Evolutionary conservation across 2,329 filamentous ascomycete species (phyloP).

Genomic region (Emydomyces testavorans): DNA sequence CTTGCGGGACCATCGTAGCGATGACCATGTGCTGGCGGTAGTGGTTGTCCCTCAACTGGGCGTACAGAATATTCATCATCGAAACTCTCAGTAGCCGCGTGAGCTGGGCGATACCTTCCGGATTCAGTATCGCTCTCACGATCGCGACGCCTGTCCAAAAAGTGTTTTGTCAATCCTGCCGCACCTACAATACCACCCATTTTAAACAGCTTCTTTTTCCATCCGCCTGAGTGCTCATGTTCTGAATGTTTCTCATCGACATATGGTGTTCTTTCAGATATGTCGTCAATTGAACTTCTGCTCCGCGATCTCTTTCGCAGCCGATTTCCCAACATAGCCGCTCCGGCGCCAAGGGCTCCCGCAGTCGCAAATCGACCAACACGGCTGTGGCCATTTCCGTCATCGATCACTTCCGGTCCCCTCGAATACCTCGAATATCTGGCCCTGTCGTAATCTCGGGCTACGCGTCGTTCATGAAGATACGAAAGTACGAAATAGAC

Average conservation of each 20-base stretch:
- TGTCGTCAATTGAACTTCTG: constrained; percentile 33
- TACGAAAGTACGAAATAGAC: constrained; percentile 73
- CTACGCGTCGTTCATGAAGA: constrained; percentile 46
- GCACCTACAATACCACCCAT: constrained; percentile 53
- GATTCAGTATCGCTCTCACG: constrained; percentile 43
- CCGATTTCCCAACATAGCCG: constrained; percentile 40
- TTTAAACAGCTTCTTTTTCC: constrained; percentile 50
- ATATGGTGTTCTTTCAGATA: constrained; percentile 42
- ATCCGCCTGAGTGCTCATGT: constrained; percentile 40
- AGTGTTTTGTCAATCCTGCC: constrained; percentile 49
- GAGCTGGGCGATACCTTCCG: constrained; percentile 42
- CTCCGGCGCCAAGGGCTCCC: constrained; percentile 46
- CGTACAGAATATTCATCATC: constrained; percentile 32
- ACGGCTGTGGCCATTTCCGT: constrained; percentile 32
- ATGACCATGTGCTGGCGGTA: constrained; percentile 26
- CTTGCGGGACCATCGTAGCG: constrained; percentile 25
- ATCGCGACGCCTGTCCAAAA: constrained; percentile 48
- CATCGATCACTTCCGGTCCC: constrained; percentile 42
- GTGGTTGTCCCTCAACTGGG: constrained; percentile 42
- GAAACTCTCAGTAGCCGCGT: constrained; percentile 37
- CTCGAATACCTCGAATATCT: constrained; percentile 45
- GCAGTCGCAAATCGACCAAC: constrained; percentile 43
- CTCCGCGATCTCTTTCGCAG: constrained; percentile 30
- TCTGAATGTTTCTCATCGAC: constrained; percentile 55
- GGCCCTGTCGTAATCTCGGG: constrained; percentile 47